These are phyloP conservation scores for Penstemon newberryi DNA, from an alignment of 257 asterid genomes.

Conservation along the genomic window DNA sequence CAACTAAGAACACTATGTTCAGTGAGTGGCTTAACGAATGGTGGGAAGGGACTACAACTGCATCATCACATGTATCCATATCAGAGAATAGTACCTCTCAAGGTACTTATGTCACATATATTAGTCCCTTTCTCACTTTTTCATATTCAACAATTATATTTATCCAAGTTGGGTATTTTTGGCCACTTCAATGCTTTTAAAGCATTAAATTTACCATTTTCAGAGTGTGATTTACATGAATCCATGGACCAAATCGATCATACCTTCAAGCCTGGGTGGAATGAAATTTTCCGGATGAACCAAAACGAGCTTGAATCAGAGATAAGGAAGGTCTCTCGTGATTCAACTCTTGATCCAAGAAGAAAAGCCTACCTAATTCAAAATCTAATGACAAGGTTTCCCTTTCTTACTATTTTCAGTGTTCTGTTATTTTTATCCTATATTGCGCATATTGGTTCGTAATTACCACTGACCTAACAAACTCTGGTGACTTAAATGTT, in stretches of 20 bases:
- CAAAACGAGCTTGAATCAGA: conserved; percentile 98
- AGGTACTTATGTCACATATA: conserved; percentile 43
- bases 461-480: conserved; percentile 22
- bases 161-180: conserved; percentile 10
- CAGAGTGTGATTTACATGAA: conserved; percentile 68
- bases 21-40: conserved; percentile 98
- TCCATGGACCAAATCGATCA: conserved; percentile 67
- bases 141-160: conserved; percentile 13
- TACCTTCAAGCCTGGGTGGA: conserved; percentile 98
- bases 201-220: conserved; percentile 16
- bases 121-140: conserved; percentile 10
- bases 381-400: conserved; percentile 92
- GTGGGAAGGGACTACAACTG: conserved; percentile 78
- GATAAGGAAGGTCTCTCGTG: conserved; percentile 91
- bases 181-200: conserved; percentile 13
- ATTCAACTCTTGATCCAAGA: conserved; percentile 93
- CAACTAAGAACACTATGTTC: conserved; percentile 95
- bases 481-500: conserved; percentile 30
- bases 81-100: conserved; percentile 49
- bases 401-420: conserved; percentile 20
- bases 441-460: conserved; percentile 9
- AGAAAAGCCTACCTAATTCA: conserved; percentile 95
- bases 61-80: conserved; percentile 46
- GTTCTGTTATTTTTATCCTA: conserved; percentile 7
- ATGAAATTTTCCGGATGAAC: conserved; percentile 92